Evolutionary conservation across 768 basidiomycete species (phyloP), one percentile per base, ranked within the genome.

Genomic region (Termitomyces sp.): DNA sequence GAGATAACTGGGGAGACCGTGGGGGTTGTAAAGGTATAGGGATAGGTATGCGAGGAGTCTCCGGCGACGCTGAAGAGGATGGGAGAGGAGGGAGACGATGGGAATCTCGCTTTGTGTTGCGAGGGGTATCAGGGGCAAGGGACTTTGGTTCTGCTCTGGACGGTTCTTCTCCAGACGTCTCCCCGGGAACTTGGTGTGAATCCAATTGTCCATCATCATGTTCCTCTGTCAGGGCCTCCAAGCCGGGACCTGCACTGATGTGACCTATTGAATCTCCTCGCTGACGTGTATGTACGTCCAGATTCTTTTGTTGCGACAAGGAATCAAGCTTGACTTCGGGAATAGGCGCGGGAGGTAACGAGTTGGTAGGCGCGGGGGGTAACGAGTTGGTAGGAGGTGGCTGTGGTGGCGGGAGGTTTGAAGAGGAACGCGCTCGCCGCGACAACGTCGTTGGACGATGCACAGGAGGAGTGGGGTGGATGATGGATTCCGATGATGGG

Each of bases 71-170:
- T 11, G 70, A 66, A 51, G 80, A 82, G 5, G 83, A 79, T 44
- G 87, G 89, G 52, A 89, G 71, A 48, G 88, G 88, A 18, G 89
- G 90, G 13, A 90, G 75, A 20, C 87, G 90, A 59, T 84, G 89
- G 9, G 84, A 84, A 45, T 86, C 85, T 66, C 75, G 76, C 65
- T 77, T 81, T 36, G 68, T 58, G 39, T 73, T 74, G 39, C 76
- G 81, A 35, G 79, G 76, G 8, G 78, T 78, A 49, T 82, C 80
- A 42, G 78, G 71, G 57, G 73, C 70, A 58, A 70, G 67, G 32
- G 72, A 70, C 44, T 71, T 69, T 49, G 74, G 68, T 24, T 74
- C 71, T 22, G 63, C 49, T 45, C 66, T 70, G 32, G 42, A 33
- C 2, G 51, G 4, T 22, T 45, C 44, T 24, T 63, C 49, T 46